phyloP scores from a whole-genome alignment of 208 protist species.

The Angomonas ambiguus region DNA sequence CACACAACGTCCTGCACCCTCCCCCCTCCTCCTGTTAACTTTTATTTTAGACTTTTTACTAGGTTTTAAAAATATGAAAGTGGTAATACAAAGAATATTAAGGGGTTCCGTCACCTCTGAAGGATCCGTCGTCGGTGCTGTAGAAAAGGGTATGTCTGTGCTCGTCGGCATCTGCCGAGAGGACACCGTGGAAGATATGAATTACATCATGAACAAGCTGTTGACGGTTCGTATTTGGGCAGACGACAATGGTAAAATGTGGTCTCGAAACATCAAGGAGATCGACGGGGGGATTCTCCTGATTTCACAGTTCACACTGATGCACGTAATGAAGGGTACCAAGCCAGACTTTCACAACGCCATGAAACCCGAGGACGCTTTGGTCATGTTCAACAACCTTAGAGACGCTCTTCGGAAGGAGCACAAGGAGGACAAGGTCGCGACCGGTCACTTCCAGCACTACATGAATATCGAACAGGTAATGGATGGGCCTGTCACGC shows the following conservation, averaged over 20 bases:
- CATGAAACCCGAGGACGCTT: conserved; percentile 66
- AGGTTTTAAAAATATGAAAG: conserved; percentile 52
- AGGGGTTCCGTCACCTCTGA: conserved; percentile 61
- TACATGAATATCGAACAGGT: conserved; percentile 82
- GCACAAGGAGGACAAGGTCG: conserved; percentile 53
- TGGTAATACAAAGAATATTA: conserved; percentile 81
- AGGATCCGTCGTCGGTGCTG: conserved; percentile 62
- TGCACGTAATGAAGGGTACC: conserved; percentile 85
- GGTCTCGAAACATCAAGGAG: conserved; percentile 74
- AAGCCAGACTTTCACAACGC: conserved; percentile 91
- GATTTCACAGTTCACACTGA: conserved; percentile 90
- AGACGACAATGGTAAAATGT: conserved; percentile 63
- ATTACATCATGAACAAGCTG: conserved; percentile 82
- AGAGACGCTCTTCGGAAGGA: conserved; percentile 50
- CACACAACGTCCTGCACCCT: no score
- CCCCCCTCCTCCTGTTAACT: no score
- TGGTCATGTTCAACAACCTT: conserved; percentile 71
- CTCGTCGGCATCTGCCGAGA: conserved; percentile 78
- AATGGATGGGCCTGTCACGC: conserved; percentile 89
- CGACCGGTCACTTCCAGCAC: conserved; percentile 82
- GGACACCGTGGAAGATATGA: conserved; percentile 68
- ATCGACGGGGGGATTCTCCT: conserved; percentile 82
- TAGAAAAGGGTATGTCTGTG: conserved; percentile 69
- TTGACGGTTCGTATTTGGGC: conserved; percentile 64
- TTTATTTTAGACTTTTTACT: no score